Conservation (phyloP, 345 rosid species). For the Melastoma malabathricum region DNA sequence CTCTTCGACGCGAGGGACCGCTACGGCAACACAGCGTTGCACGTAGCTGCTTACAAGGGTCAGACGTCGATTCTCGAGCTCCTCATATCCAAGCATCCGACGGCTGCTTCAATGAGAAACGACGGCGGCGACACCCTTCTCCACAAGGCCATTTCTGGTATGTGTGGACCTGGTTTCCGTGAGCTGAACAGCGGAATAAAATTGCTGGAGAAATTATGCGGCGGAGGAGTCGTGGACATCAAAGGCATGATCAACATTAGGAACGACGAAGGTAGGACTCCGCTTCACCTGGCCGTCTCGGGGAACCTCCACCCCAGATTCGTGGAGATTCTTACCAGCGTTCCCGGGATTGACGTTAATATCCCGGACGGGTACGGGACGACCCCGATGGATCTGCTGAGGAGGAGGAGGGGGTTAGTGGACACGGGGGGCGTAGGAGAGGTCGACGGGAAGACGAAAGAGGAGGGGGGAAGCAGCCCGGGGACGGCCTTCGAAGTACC, state of each 20-base stretch:
- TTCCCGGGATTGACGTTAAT: slow-evolving; percentile 41
- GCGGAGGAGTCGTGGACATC: slow-evolving; percentile 16
- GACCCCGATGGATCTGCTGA: slow-evolving; percentile 79
- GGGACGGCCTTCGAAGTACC: slow-evolving; percentile 67
- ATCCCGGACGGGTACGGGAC: slow-evolving; percentile 40
- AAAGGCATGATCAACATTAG: slow-evolving; percentile 37
- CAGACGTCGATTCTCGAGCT: slow-evolving; percentile 39
- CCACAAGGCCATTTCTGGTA: slow-evolving; percentile 62
- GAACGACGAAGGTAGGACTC: slow-evolving; percentile 54
- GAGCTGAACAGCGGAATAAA: slow-evolving; percentile 54
- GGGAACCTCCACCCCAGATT: slow-evolving; percentile 51
- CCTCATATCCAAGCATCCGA: slow-evolving; percentile 38
- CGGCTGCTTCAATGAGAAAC: slow-evolving; percentile 34
- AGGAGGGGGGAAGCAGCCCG: slow-evolving; percentile 42
- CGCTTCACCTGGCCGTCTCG: slow-evolving; percentile 65
- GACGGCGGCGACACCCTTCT: slow-evolving; percentile 65
- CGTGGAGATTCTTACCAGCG: slow-evolving; percentile 40
- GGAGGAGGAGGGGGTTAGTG: slow-evolving; percentile 41
- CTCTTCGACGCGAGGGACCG: slow-evolving; percentile 31
- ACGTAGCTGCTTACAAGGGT: slow-evolving; percentile 65
- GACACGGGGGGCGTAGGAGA: slow-evolving; percentile 67
- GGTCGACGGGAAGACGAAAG: slow-evolving; percentile 59
- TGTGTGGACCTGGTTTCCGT: slow-evolving; percentile 55
- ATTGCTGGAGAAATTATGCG: slow-evolving; percentile 40
- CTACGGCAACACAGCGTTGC: slow-evolving; percentile 68